phyloP scores from a whole-genome alignment of 116 monocot genomes.

The Phalaenopsis hybrid region DNA sequence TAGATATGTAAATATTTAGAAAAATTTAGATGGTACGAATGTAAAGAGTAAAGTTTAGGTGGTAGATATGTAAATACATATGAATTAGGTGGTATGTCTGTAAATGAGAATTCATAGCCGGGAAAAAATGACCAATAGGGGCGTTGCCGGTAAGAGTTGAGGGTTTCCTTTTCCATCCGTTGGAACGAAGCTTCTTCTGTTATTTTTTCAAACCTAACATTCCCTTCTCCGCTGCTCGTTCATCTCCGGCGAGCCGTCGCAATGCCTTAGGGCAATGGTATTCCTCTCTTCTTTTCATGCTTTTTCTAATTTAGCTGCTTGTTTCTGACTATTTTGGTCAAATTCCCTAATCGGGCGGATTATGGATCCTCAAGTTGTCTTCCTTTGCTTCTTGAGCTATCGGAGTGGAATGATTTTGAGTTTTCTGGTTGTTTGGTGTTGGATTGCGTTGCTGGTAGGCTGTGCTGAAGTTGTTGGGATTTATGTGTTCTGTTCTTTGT shows the following conservation, averaged over 20 bases:
- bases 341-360: background rate
- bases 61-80: no score
- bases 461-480: background rate
- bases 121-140: background rate
- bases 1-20: no score
- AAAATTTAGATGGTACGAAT: no score
- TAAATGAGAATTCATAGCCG: background rate
- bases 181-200: conserved; percentile 6
- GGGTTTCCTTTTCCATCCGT: conserved; percentile 6
- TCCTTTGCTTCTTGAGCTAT: background rate
- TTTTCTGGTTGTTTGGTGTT: conserved; percentile 1
- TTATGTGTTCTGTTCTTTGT: background rate
- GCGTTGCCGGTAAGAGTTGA: background rate
- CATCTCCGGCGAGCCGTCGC: background rate
- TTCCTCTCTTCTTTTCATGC: background rate
- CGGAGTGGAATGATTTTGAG: background rate
- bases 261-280: conserved; percentile 9
- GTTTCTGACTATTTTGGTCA: background rate
- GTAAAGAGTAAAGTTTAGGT: no score
- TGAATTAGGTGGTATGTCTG: no score
- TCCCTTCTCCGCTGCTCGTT: background rate
- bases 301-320: background rate
- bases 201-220: background rate
- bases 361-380: background rate
- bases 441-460: conserved; percentile 1